phyloP scores from a whole-genome alignment of 2,329 filamentous ascomycete genomes.

The Fusarium sp. region DNA sequence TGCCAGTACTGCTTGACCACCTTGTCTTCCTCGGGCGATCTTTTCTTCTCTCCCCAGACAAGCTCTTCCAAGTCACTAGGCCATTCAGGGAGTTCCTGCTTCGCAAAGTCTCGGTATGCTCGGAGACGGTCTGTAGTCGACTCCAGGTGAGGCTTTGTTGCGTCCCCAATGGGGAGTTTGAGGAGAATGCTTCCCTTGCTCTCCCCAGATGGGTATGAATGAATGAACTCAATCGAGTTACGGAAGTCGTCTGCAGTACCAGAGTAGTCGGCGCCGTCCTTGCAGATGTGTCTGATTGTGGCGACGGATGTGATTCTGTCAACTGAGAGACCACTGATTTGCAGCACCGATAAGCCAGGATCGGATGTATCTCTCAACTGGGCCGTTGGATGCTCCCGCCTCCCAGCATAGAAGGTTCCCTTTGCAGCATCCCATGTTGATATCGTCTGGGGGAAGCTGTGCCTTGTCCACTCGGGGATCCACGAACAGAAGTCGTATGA shows the following conservation, averaged over 20 bases:
- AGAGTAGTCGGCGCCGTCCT: too few species aligned
- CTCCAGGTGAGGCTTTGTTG: not conserved
- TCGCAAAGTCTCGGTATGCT: not conserved
- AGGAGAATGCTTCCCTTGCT: not conserved
- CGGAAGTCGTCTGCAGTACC: not conserved
- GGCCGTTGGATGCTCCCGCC: not conserved
- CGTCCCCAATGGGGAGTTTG: not conserved
- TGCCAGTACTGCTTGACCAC: not conserved
- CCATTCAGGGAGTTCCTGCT: not conserved
- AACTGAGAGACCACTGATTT: not conserved
- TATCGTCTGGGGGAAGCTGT: not conserved
- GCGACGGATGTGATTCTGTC: not conserved
- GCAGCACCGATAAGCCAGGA: fast-evolving
- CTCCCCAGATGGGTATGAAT: not conserved
- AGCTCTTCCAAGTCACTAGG: fast-evolving
- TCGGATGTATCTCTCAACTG: too few species aligned
- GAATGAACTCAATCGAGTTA: not conserved
- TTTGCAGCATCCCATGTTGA: not conserved
- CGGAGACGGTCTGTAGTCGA: not conserved
- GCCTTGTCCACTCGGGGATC: not conserved
- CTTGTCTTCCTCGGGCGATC: not conserved
- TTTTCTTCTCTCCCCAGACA: not conserved
- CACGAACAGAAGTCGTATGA: not conserved
- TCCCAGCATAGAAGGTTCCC: not conserved
- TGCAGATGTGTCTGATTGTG: not conserved